Base-by-base conservation (phyloP, 139 green algal species). In the Micractinium sp. region DNA sequence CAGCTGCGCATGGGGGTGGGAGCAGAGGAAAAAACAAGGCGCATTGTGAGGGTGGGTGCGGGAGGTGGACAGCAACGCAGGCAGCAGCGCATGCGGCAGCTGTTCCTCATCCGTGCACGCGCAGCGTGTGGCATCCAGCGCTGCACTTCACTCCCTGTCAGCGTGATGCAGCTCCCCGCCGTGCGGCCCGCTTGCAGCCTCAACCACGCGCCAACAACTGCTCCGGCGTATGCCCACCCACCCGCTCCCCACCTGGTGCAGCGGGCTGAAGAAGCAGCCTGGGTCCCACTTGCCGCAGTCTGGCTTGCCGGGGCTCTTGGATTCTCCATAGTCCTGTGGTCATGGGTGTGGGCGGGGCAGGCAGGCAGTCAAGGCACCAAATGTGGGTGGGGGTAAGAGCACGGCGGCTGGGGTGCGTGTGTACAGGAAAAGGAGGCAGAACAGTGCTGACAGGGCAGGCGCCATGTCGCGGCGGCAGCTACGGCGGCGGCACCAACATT, bases 181-280 rank as follows among this genome's bases (percentile, higher is more conserved):
- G 25, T 29, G 2, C 14, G 23, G 66, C 7, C 14, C 25, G 9
- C 66, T 29, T 12, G 7, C 66, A 73, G 66, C 66, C 20, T 5
- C 73, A 80, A 23, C n/a, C 9, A 9, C 47, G 7, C 47, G 47
- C 35, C 35, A 81, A 3, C 2, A 15, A 9, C n/a, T 20, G 16
- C 5, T 81, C 36, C 20, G 12, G 22, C 4, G 5, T 25, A 71
- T 16, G 18, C 20, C 73, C 38, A 29, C 53, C 16, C 36, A 22
- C 77, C 20, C 13, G 16, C 5, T 16, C 56, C 38, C 3, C 25
- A 93, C 91, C 90, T 94, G 82, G 83, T 91, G 93, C 18, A 87
- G 77, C 3, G 92, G 82, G 56, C 88, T 91, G 82, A 93, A 94
- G 89, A 88, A 94, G 90, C 92, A 95, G 35, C 67, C 87, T 29